Base-by-base conservation (phyloP, 2,329 filamentous ascomycete genomes). In the Pseudonectria buxi region DNA sequence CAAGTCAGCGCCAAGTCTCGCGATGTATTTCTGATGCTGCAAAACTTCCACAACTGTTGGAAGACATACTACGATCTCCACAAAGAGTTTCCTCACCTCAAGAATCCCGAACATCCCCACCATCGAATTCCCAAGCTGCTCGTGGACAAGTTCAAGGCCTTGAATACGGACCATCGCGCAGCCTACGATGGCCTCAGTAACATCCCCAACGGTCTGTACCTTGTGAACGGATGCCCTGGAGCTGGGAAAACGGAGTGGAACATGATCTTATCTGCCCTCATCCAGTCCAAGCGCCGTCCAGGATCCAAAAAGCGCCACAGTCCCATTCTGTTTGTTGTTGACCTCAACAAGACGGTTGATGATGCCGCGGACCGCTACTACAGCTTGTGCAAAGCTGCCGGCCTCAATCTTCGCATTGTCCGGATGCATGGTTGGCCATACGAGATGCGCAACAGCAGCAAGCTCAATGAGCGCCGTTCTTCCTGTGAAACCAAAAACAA, bases 221-320 rank as follows among this genome's bases (percentile, higher is more conserved):
- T 71, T 31, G 51, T 71, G 1, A 67, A 67, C 6, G 68, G 68
- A 4, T 68, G 68, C 5, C 67, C 68, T 4, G 67, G 68, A 0
- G 61, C 66, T 0, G 68, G 68, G 0, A 71, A 71, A 32, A 71
- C 68, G 0, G 62, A 69, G 25, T 68, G 65, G 63, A 68, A 63
- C 24, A 58, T 69, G 45, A 48, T 64, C 1, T 45, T 68, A 3
- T 54, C 65, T 2, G 62, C 60, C 0, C 47, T 68, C 13, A 59
- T 63, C 7, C 58, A 61, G 27, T 53, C 53, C 11, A 60, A 54
- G 28, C 46, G 36, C 14, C 49, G 44, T 9, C 49, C 48, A 16
- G 44, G 37, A 4, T 35, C 38, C 3, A 50, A 41, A n/a, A 42
- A 44, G 11, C 36, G 39, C 11, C 44, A 41, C 7, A 55, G 37